phyloP scores from a whole-genome alignment of 208 protist genomes.

The Blastocrithidia nonstop region DNA sequence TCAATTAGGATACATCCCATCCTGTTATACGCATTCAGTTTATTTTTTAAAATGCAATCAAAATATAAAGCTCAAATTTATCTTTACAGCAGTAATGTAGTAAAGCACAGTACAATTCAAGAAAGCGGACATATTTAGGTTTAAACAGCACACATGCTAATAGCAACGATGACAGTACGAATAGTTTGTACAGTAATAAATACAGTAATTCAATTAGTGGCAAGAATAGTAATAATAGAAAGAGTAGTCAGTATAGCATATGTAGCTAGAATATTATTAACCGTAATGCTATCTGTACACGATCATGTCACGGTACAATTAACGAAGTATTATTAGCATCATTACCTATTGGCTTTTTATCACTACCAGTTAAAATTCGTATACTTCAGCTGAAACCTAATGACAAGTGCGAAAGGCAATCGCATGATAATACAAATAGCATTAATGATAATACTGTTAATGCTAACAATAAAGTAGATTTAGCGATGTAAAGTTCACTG shows the following conservation, averaged over 20 bases:
- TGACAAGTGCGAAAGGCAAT: no score
- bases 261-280: constrained; percentile 37
- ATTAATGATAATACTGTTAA: constrained; percentile 3
- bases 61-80: no score
- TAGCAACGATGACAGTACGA: no score
- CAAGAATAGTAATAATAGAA: constrained; percentile 6
- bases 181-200: no score
- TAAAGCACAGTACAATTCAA: no score
- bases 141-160: no score
- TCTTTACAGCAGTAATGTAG: no score
- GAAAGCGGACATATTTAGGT: no score
- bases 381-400: constrained; percentile 66
- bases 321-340: constrained; percentile 46
- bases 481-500: constrained; percentile 25
- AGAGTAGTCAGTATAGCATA: no score
- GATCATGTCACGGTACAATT: constrained; percentile 19
- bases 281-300: constrained; percentile 47
- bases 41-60: constrained; percentile 48
- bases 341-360: constrained; percentile 26
- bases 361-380: constrained; percentile 63
- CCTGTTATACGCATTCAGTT: constrained; percentile 46
- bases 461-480: constrained; percentile 2
- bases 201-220: no score
- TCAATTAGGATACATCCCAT: no score
- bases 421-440: not conserved